Percentiles rank a stretch among this genome's conserved stretches.
Conservation (phyloP, 352 stramenopile species). For the Pythium biforme region DNA sequence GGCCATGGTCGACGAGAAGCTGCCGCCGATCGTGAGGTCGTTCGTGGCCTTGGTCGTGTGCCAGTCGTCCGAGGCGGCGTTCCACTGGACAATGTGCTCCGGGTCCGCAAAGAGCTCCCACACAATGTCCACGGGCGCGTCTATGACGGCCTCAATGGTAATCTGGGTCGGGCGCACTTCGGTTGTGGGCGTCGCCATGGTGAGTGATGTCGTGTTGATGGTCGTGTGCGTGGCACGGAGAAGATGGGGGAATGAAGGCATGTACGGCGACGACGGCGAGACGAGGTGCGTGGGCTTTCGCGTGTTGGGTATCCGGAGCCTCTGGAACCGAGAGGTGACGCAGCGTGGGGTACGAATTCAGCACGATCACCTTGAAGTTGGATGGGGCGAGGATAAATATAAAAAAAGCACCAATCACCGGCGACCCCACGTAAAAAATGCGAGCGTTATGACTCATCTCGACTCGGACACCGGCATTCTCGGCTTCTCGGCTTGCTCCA, state of each 20-base stretch:
- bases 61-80: conserved; percentile 23
- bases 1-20: conserved; percentile 21
- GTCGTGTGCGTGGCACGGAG: background rate
- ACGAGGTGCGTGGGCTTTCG: no score
- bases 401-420: no score
- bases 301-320: no score
- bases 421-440: no score
- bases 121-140: conserved; percentile 7
- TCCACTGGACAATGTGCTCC: conserved; percentile 20
- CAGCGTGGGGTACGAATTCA: no score
- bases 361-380: no score
- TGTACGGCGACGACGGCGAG: no score
- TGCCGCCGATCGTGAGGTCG: conserved; percentile 13
- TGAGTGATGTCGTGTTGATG: background rate
- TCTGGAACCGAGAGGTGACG: no score
- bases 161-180: conserved; percentile 3
- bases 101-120: conserved; percentile 16
- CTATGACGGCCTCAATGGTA: conserved; percentile 11
- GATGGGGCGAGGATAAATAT: no score
- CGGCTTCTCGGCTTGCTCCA: no score
- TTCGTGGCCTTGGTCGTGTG: conserved; percentile 18
- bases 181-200: background rate
- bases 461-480: no score
- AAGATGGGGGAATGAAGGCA: background rate
- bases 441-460: no score